Base-by-base conservation (phyloP, 305 asterid species). In the Rubia balearica region DNA sequence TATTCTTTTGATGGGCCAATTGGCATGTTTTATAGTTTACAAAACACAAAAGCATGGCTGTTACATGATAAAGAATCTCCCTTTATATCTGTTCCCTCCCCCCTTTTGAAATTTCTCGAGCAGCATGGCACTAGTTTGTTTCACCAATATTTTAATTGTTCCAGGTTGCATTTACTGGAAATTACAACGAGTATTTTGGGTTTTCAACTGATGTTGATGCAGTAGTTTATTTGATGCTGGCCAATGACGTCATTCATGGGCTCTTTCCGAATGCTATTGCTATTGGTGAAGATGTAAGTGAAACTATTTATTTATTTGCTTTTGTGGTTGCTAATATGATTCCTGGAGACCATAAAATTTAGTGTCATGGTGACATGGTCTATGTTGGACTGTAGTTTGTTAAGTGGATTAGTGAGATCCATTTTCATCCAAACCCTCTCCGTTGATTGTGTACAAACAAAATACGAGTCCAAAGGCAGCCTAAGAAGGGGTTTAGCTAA, bases 201-300 rank as follows among this genome's bases (percentile, higher is more conserved):
- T 75, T 67, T 27, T 79, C 96, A 61, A 95, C 98, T 60, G 98
- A 95, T 81, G 96, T 95, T 73, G 99, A 95, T 80, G 99, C 99
- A 68, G 91, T 95, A 74, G 95, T 90, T 77, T 95, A 92, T 83
- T 75, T 95, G 90, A 95, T 95, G 98, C 85, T 95, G 80, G 99
- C 85, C 71, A 95, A 95, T 75, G 98, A 95, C 85, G 85, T 95
- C 76, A 92, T 95, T 67, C 97, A 92, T 5, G 96, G 96, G 71
- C 93, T 95, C 68, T 95, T 88, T 81, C 99, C 98, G 24, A 90
- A 86, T 73, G 95, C 97, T 61, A 86, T 95, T 76, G 70, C 95
- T 63, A 73, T 95, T 68, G 99, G 99, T 70, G 99, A 95, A 90
- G 99, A 95, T 87, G 99, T 95, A 86, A 71, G 96, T 78, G 72